These are phyloP conservation scores for Amanita pallidorosea DNA, from an alignment of 768 basidiomycete genomes.

Conservation along the genomic window DNA sequence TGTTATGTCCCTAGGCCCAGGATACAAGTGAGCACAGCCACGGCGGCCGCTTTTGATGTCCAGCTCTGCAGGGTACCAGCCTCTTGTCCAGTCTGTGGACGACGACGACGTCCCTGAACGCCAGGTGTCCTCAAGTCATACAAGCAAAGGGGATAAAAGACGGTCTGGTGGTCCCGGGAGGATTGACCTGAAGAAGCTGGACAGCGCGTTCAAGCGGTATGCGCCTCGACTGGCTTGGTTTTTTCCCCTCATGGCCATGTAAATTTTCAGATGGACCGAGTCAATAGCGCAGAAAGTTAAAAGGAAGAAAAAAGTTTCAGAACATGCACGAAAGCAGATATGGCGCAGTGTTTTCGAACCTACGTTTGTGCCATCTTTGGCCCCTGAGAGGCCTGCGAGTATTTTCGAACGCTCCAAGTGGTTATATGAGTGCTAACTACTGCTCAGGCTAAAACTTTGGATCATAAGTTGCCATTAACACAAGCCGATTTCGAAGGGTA, in stretches of 20 bases:
- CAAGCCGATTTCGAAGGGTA: slow-evolving; percentile 63
- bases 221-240: not conserved
- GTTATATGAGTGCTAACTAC: slow-evolving; percentile 1
- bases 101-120: slow-evolving; percentile 15
- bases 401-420: slow-evolving; percentile 4
- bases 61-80: slow-evolving; percentile 37
- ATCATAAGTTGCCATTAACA: slow-evolving; percentile 70
- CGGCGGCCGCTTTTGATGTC: slow-evolving; percentile 12
- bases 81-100: slow-evolving; percentile 28
- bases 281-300: slow-evolving; percentile 81
- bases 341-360: slow-evolving; percentile 78
- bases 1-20: too few species aligned
- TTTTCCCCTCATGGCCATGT: not conserved
- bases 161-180: slow-evolving; percentile 41
- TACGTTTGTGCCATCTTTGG: slow-evolving; percentile 24
- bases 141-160: slow-evolving; percentile 7
- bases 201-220: slow-evolving; percentile 75
- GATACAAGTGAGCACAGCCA: not conserved
- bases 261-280: slow-evolving; percentile 62
- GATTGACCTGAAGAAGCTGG: slow-evolving; percentile 72
- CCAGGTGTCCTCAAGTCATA: slow-evolving; percentile 17
- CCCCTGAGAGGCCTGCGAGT: slow-evolving; percentile 27
- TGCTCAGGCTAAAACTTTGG: slow-evolving; percentile 64
- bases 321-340: slow-evolving; percentile 59
- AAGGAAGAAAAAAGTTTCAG: slow-evolving; percentile 65